These are phyloP conservation scores for Daphne laureola DNA, from an alignment of 441 rosid species.

Conservation along the genomic window DNA sequence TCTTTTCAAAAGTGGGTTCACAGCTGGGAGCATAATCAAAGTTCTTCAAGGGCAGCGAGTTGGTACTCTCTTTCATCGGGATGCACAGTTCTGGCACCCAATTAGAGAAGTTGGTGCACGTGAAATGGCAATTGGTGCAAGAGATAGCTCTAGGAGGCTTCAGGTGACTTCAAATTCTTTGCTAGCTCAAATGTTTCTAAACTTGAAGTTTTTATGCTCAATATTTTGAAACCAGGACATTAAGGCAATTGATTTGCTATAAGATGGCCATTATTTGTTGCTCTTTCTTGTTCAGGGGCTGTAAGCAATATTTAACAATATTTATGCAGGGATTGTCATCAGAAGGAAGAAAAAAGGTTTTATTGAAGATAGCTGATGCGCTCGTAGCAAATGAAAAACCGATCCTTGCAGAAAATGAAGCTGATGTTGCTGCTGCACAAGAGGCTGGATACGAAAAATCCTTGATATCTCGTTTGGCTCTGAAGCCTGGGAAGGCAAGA, in stretches of 20 bases:
- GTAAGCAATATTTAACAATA: slow-evolving; percentile 13
- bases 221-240: background rate
- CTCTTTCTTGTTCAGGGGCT: slow-evolving; percentile 3
- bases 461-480: slow-evolving; percentile 69
- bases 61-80: slow-evolving; percentile 92
- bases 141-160: slow-evolving; percentile 91
- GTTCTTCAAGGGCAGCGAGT: slow-evolving; percentile 78
- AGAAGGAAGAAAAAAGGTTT: slow-evolving; percentile 60
- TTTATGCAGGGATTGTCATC: slow-evolving; percentile 75
- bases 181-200: slow-evolving; percentile 8
- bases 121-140: slow-evolving; percentile 95
- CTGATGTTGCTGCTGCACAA: slow-evolving; percentile 81
- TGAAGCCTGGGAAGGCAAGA: slow-evolving; percentile 91
- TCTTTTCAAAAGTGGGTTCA: slow-evolving; percentile 64
- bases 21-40: slow-evolving; percentile 59
- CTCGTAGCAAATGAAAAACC: slow-evolving; percentile 67
- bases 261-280: background rate
- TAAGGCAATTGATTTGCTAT: background rate
- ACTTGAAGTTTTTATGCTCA: background rate
- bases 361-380: slow-evolving; percentile 77
- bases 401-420: slow-evolving; percentile 69
- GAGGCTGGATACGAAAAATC: slow-evolving; percentile 71
- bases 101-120: slow-evolving; percentile 48
- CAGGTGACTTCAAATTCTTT: slow-evolving; percentile 48
- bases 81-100: slow-evolving; percentile 67